Evolutionary conservation across 805 yeast genomes (phyloP).

Genomic region (Kodamaea kakaduensis): DNA sequence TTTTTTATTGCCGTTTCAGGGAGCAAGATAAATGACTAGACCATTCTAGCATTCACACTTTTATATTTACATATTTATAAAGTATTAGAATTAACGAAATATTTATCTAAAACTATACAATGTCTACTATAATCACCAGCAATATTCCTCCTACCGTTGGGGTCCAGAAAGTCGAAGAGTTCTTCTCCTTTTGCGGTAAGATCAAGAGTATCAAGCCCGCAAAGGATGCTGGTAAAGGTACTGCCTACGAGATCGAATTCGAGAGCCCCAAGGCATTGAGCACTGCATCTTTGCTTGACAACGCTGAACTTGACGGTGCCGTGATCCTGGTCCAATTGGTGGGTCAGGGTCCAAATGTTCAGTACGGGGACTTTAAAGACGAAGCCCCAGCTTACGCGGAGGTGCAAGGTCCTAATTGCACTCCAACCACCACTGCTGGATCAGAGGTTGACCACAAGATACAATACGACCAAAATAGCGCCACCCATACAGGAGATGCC

Average conservation of each 20-base stretch:
- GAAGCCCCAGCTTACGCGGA: slow-evolving; percentile 17
- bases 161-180: slow-evolving; percentile 52
- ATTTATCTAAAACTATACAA: too few relatives aligned
- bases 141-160: slow-evolving; percentile 50
- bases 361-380: slow-evolving; percentile 12
- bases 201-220: slow-evolving; percentile 33
- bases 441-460: slow-evolving; percentile 16
- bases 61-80: too few relatives aligned
- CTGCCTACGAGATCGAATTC: slow-evolving; percentile 49
- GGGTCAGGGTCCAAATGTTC: slow-evolving; percentile 9
- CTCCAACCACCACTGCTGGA: slow-evolving; percentile 10
- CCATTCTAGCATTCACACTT: too few relatives aligned
- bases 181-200: slow-evolving; percentile 72
- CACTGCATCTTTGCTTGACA: slow-evolving; percentile 67
- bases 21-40: not conserved
- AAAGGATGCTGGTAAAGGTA: slow-evolving; percentile 22
- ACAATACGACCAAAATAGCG: slow-evolving; percentile 12
- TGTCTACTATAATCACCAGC: slow-evolving; percentile 50
- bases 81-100: too few relatives aligned
- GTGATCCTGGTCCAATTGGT: slow-evolving; percentile 46
- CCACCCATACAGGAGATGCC: slow-evolving; percentile 25
- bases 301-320: slow-evolving; percentile 65
- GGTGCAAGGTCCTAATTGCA: slow-evolving; percentile 7
- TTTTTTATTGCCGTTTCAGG: too few relatives aligned
- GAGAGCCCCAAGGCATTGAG: slow-evolving; percentile 56